phyloP scores from a whole-genome alignment of 495 filamentous ascomycete genomes.

The Gamarada debralockiae region DNA sequence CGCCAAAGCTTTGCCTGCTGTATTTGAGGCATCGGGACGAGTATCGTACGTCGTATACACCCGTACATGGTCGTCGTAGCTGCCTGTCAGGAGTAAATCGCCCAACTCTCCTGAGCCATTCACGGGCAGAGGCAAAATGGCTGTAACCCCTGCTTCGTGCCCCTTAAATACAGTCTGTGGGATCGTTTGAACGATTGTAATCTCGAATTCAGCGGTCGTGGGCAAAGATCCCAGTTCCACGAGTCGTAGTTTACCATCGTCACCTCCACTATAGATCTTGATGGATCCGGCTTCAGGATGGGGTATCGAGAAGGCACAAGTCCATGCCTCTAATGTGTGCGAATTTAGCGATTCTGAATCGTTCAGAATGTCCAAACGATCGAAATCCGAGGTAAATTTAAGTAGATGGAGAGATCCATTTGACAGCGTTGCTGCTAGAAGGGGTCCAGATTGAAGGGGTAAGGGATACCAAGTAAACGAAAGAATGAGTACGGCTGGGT shows the following conservation, averaged over 20 bases:
- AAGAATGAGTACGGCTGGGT: constrained; percentile 41
- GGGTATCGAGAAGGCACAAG: constrained; percentile 46
- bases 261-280: constrained; percentile 61
- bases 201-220: too few relatives aligned
- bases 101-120: constrained; percentile 31
- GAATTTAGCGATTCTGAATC: neutral
- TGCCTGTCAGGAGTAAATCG: constrained; percentile 72
- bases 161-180: too few relatives aligned
- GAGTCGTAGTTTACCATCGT: constrained; percentile 51
- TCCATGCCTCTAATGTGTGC: constrained; percentile 57
- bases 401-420: too few relatives aligned
- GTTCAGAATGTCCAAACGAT: too few relatives aligned
- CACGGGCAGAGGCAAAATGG: constrained; percentile 65
- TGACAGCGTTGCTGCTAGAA: too few relatives aligned
- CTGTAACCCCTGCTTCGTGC: constrained; percentile 62
- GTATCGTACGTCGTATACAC: constrained; percentile 51
- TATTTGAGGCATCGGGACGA: constrained; percentile 12
- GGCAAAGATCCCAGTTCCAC: neutral
- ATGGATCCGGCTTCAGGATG: neutral
- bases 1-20: constrained; percentile 43
- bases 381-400: too few relatives aligned
- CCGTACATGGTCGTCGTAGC: constrained; percentile 85
- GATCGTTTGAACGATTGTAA: too few relatives aligned
- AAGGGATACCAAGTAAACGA: constrained; percentile 68
- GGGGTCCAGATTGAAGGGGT: neutral